Evolutionary conservation across 2,329 filamentous ascomycete species (phyloP).

Genomic region (Exutisphaerella laricina): DNA sequence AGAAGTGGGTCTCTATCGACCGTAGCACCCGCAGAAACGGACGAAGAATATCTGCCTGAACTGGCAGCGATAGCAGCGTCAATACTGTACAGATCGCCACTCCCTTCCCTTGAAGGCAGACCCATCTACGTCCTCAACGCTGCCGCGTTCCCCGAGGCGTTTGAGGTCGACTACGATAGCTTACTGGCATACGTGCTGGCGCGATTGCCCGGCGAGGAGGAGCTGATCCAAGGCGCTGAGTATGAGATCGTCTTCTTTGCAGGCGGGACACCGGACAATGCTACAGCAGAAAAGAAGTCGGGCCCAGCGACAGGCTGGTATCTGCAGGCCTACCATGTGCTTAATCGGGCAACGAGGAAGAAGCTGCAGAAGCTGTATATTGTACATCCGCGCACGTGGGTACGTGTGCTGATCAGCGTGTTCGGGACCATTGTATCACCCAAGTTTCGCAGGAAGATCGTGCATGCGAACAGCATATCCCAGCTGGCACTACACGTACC

Average conservation of each 20-base stretch:
- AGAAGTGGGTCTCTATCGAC: constrained; percentile 42
- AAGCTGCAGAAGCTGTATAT: constrained; percentile 52
- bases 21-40: constrained; percentile 42
- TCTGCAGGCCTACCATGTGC: constrained; percentile 52
- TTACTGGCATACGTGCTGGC: constrained; percentile 52
- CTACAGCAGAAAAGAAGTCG: constrained; percentile 42
- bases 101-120: constrained; percentile 45
- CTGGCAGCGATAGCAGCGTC: constrained; percentile 48
- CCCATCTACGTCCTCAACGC: constrained; percentile 53
- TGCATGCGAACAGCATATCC: constrained; percentile 49
- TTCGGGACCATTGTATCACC: constrained; percentile 53
- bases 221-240: constrained; percentile 48
- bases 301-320: constrained; percentile 52
- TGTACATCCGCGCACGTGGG: constrained; percentile 54
- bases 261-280: constrained; percentile 45
- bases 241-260: constrained; percentile 56
- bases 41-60: constrained; percentile 43
- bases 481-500: constrained; percentile 47
- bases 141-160: constrained; percentile 51
- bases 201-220: constrained; percentile 51
- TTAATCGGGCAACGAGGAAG: constrained; percentile 51
- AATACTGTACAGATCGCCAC: constrained; percentile 51
- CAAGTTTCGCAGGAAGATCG: constrained; percentile 53
- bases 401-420: constrained; percentile 51
- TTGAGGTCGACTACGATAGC: constrained; percentile 50